Conservation (phyloP, 2,329 filamentous ascomycete genomes). For the Cladophialophora yegresii region DNA sequence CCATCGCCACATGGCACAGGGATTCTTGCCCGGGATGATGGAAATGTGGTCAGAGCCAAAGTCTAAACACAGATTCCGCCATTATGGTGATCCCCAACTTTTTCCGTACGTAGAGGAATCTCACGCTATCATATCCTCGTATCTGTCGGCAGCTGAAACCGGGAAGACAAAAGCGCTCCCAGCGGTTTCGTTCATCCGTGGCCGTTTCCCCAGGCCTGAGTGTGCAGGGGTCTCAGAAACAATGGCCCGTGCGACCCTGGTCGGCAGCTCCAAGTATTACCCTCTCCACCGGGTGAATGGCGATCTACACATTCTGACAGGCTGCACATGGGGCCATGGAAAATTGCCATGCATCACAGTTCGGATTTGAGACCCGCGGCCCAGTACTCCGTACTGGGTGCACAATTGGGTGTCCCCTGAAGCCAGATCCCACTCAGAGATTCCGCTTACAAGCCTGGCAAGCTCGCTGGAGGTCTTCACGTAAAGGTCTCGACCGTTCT, state of each 20-base stretch:
- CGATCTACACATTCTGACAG: neutral
- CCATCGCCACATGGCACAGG: neutral
- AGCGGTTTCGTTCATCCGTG: neutral
- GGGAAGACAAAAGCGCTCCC: neutral
- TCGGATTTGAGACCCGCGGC: neutral
- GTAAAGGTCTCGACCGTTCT: constrained; percentile 45
- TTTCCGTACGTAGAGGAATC: neutral
- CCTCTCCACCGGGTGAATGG: neutral
- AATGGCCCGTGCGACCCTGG: neutral
- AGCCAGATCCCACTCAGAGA: neutral
- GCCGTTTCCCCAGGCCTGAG: neutral
- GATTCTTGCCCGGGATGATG: neutral
- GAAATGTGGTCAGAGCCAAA: neutral
- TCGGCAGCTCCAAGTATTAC: neutral
- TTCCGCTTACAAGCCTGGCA: constrained; percentile 12
- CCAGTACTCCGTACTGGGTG: too few species aligned
- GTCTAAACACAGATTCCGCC: neutral
- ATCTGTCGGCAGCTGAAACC: neutral
- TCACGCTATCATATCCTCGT: neutral
- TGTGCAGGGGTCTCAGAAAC: neutral
- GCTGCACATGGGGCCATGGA: neutral
- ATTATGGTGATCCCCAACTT: neutral
- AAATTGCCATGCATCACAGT: neutral
- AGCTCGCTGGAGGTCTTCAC: constrained; percentile 31
- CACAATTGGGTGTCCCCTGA: neutral